Base-by-base conservation (phyloP, 73 alveolate genomes). In the Symbiodinium pilosum region DNA sequence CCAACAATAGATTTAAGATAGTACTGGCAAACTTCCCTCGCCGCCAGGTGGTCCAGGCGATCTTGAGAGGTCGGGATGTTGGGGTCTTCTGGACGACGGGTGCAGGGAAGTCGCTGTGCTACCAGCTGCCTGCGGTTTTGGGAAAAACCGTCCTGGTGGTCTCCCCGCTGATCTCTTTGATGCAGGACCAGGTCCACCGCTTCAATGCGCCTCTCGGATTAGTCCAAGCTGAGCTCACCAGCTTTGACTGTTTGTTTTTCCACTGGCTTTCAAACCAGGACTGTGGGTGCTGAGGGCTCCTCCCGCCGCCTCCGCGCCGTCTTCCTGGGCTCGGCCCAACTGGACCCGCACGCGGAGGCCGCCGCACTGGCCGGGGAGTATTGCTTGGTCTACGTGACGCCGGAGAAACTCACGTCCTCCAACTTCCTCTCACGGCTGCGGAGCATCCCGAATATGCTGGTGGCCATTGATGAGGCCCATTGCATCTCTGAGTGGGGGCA, bases 391-490 rank as follows among this genome's bases (percentile, higher is more conserved):
- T 99, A 88, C 77, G 44, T 97, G 86, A 99, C 99, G 38, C 99
- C 99, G 3, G 99, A 99, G 99, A 94, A 99, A 84, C 86, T 99
- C 93, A 99, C 71, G 84, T 47, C 59, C 59, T 47, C 59, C 59
- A 47, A 47, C 59, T 47, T 47, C 59, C 59, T 47, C 59, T 47
- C 59, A 47, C 59, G 59, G 59, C 59, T 64, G 41, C 24, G 81
- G 81, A 64, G 34, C 18, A 26, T 64, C 12, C 41, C 85, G 85
- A 87, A 18, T 83, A 99, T 86, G 84, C 93, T 86, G 92, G 99
- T 99, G 84, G 99, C 99, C 44, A 99, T 99, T 36, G 99, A 99
- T 99, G 99, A 99, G 95, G 99, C 99, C 93, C 99, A 99, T 59
- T 99, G 99, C 99, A 99, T 99, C 18, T 99, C 99, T 64, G 99